Conservation (phyloP, 108 stramenopile genomes). For the Pseudonitzschia pungens region DNA sequence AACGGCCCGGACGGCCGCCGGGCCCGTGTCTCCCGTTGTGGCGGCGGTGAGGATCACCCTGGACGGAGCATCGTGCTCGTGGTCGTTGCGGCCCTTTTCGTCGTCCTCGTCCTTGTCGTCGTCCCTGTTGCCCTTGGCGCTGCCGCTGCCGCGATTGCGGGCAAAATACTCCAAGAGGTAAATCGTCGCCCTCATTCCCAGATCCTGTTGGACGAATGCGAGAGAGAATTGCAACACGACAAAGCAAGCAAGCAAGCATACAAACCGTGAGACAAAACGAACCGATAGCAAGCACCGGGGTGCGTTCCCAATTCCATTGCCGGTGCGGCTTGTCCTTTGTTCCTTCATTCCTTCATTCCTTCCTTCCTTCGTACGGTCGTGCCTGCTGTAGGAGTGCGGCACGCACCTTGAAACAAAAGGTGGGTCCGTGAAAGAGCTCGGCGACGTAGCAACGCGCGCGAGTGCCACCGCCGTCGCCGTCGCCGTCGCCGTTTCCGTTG, state of each 20-base stretch:
- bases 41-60: slow-evolving; percentile 68
- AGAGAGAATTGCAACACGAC: background rate
- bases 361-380: no score
- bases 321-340: no score
- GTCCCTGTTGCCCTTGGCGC: no score
- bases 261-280: no score
- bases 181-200: slow-evolving; percentile 76
- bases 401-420: slow-evolving; percentile 82
- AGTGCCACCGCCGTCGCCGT: slow-evolving; percentile 27
- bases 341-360: no score
- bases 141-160: slow-evolving; percentile 23
- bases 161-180: slow-evolving; percentile 67
- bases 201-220: slow-evolving; percentile 35
- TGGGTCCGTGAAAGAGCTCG: slow-evolving; percentile 92
- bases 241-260: no score
- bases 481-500: slow-evolving; percentile 29
- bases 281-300: no score
- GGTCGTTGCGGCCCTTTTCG: no score
- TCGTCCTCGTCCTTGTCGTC: no score
- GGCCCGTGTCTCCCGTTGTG: slow-evolving; percentile 91
- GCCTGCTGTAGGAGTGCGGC: no score
- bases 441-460: slow-evolving; percentile 45
- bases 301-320: no score
- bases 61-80: no score
- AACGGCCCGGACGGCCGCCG: slow-evolving; percentile 88